Evolutionary conservation across 2,329 filamentous ascomycete genomes (phyloP), one percentile per base, ranked within the genome.

Genomic region (Juglanconis oblonga): DNA sequence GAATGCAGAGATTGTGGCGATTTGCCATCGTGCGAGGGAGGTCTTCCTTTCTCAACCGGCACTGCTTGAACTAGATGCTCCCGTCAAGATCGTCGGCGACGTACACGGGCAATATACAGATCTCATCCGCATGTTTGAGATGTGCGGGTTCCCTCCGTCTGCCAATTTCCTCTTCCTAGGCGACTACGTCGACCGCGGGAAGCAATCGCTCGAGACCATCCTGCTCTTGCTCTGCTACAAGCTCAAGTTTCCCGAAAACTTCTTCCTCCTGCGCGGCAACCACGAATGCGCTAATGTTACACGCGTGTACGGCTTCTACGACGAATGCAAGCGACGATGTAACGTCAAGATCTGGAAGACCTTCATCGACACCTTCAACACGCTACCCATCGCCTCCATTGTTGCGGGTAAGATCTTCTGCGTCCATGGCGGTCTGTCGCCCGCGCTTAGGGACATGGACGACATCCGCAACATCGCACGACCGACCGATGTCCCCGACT

Each of bases 281-380:
- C 94, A 98, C 75, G 94, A 98, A 74, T 97, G 94, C 75, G 94
- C 94, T 68, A 97, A 96, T 67, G 92, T 98, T 56, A 98, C 92
- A 13, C 86, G 94, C 62, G 92, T 98, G 40, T 97, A 97, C 74
- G 94, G 94, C 2, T 98, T 98, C 76, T 98, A 98, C 77, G 94
- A 98, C 70, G 94, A 98, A 73, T 98, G 94, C 83, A 98, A 98
- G 79, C 85, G 94, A 66, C 85, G 94, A 63, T 97, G 91, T 79
- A 97, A 97, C 72, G 91, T 97, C 73, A 97, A 97, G 79, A 87
- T 96, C 58, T 98, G 94, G 94, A 98, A 98, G 80, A 96, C 92
- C 0, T 98, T 98, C 71, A 88, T 97, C 55, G 94, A 98, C 72
- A 95, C 91, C 32, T 98, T 98, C 81, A 98, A 98, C 74, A 93